Percentiles rank a stretch among this genome's conserved stretches.
Evolutionary conservation across 169 alveolate genomes (phyloP).

Genomic region (Eimeria zaria): DNA sequence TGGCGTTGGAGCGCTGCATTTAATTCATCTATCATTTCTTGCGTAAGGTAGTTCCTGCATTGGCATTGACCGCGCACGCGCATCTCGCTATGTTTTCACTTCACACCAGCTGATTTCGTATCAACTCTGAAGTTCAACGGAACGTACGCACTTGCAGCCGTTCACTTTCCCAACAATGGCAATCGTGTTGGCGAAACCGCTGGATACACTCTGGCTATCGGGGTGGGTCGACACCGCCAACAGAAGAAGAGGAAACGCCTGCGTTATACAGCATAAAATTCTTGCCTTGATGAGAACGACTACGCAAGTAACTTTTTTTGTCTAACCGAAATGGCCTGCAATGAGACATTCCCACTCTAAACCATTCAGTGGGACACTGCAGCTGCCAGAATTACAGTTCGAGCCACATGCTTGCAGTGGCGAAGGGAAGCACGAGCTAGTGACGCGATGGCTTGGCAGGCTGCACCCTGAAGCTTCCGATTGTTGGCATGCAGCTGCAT

Average conservation of each 20-base stretch:
- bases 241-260: constrained; percentile 71
- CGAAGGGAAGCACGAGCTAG: constrained; percentile 78
- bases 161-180: constrained; percentile 70
- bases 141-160: constrained; percentile 51
- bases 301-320: background rate
- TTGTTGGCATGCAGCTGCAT: constrained; percentile 78
- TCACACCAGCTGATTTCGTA: background rate
- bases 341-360: too few species aligned
- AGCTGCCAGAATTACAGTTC: constrained; percentile 27
- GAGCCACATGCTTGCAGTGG: constrained; percentile 80
- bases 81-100: background rate
- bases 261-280: background rate
- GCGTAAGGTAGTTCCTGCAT: constrained; percentile 46
- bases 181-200: constrained; percentile 68
- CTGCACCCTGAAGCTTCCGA: constrained; percentile 84
- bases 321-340: background rate
- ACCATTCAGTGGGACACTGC: constrained; percentile 1
- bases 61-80: background rate
- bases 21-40: constrained; percentile 38
- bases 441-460: constrained; percentile 82
- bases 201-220: constrained; percentile 74
- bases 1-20: constrained; percentile 72
- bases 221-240: constrained; percentile 65
- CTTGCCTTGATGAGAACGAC: background rate
- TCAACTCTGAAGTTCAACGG: background rate